These are phyloP conservation scores for Flaveria robusta DNA, from an alignment of 129 eudicot genomes.

Conservation along the genomic window DNA sequence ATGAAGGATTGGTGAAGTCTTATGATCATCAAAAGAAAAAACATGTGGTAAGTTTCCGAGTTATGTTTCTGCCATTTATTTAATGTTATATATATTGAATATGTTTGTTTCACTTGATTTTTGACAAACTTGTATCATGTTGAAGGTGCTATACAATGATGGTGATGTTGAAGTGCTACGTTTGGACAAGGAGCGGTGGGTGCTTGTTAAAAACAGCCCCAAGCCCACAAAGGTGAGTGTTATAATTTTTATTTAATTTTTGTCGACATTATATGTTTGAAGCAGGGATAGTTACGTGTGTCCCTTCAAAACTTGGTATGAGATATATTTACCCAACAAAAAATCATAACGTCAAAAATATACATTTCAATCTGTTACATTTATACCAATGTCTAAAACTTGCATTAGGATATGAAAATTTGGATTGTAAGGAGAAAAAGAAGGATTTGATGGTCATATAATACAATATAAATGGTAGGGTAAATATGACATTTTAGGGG, in stretches of 20 bases:
- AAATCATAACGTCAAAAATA: not conserved
- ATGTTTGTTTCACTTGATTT: conserved; percentile 9
- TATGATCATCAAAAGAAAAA: conserved; percentile 77
- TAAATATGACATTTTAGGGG: not conserved
- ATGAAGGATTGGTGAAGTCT: conserved; percentile 93
- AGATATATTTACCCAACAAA: not conserved
- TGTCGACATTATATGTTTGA: not conserved
- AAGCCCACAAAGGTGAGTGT: conserved; percentile 53
- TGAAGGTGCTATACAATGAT: conserved; percentile 80
- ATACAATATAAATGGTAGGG: not conserved
- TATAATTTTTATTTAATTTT: not conserved
- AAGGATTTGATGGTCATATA: not conserved
- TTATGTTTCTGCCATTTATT: not conserved
- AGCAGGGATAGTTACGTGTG: not conserved
- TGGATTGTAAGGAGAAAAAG: not conserved
- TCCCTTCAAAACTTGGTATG: not conserved
- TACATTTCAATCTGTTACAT: not conserved
- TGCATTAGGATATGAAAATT: conserved; percentile 5
- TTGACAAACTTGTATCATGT: conserved; percentile 12
- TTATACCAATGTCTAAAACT: not conserved
- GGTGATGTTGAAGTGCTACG: conserved; percentile 96
- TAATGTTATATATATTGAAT: conserved; percentile 6
- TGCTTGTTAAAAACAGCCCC: conserved; percentile 48
- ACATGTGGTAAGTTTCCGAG: conserved; percentile 71
- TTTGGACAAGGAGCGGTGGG: conserved; percentile 85